These are phyloP conservation scores for Talaromyces sp. DNA, from an alignment of 2,329 filamentous ascomycete species.

Conservation along the genomic window DNA sequence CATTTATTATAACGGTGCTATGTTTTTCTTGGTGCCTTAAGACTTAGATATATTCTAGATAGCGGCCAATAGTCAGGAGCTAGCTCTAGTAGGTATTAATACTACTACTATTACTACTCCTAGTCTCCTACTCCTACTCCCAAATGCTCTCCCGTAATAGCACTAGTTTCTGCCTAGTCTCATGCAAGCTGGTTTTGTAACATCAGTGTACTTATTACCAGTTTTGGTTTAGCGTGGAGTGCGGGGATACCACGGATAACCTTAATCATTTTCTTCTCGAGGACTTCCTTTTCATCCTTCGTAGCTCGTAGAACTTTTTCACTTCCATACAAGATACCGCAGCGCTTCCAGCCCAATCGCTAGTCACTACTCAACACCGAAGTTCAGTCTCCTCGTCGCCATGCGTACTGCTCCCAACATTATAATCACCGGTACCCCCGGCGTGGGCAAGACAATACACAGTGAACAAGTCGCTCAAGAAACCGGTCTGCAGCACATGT, in stretches of 20 bases:
- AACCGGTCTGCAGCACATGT: constrained; percentile 75
- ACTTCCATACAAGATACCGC: background rate
- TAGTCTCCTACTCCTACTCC: too few species aligned
- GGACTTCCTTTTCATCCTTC: background rate
- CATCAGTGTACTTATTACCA: too few species aligned
- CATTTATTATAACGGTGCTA: too few species aligned
- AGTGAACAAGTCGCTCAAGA: constrained; percentile 74
- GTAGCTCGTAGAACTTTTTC: background rate
- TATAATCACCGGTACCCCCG: constrained; percentile 91
- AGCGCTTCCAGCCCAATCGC: background rate
- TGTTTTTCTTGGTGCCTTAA: too few species aligned
- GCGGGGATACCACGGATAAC: background rate
- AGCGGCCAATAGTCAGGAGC: too few species aligned
- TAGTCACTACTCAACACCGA: background rate
- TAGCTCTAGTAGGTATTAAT: too few species aligned
- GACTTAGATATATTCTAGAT: too few species aligned
- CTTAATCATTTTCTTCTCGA: background rate
- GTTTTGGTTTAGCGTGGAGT: background rate
- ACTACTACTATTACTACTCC: too few species aligned
- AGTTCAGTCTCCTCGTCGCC: background rate
- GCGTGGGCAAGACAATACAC: constrained; percentile 93
- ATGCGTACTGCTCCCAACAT: constrained; percentile 68
- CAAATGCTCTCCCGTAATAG: too few species aligned
- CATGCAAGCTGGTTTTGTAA: too few species aligned
- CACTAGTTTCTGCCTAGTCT: too few species aligned